A percentile compares a stretch with the other conserved stretches of the same genome.
Evolutionary conservation across 2,329 filamentous ascomycete genomes (phyloP).

Genomic region (Myriosclerotinia duriaeana): DNA sequence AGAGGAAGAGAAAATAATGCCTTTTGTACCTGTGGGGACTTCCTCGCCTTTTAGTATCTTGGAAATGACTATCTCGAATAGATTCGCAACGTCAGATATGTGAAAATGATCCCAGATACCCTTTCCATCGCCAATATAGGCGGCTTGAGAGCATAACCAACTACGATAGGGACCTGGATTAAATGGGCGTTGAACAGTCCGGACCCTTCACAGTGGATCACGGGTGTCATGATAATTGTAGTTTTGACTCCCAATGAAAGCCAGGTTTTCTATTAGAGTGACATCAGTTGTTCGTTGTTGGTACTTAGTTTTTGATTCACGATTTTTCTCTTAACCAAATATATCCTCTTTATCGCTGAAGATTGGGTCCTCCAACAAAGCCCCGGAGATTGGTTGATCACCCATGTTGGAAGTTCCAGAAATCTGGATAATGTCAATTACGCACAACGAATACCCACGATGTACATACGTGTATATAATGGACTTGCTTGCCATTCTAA

Average conservation of each 20-base stretch:
- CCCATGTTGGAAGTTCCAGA: slow-evolving; percentile 48
- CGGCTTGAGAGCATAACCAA: slow-evolving; percentile 37
- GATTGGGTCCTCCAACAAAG: slow-evolving; percentile 36
- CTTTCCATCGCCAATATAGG: slow-evolving; percentile 43
- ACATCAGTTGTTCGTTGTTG: slow-evolving; percentile 49
- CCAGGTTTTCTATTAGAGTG: slow-evolving; percentile 44
- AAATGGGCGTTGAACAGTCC: slow-evolving; percentile 45
- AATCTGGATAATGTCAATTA: slow-evolving; percentile 33
- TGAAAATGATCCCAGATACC: slow-evolving; percentile 48
- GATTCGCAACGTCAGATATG: slow-evolving; percentile 44
- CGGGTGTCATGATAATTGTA: slow-evolving; percentile 48
- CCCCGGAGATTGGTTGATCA: slow-evolving; percentile 44
- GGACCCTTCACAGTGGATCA: slow-evolving; percentile 48
- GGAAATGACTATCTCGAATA: slow-evolving; percentile 45
- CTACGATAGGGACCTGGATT: slow-evolving; percentile 44
- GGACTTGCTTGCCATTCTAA: slow-evolving; percentile 41
- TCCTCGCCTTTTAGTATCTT: slow-evolving; percentile 40
- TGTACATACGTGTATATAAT: slow-evolving; percentile 44
- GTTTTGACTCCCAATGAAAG: slow-evolving; percentile 46
- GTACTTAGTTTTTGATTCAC: slow-evolving; percentile 45
- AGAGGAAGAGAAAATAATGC: slow-evolving; percentile 45
- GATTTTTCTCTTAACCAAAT: slow-evolving; percentile 44
- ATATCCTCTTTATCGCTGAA: slow-evolving; percentile 49
- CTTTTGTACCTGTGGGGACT: slow-evolving; percentile 42
- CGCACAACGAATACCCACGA: not conserved